A percentile compares a stretch with the other conserved stretches of the same genome.
These are phyloP conservation scores for Coelastrella sp. DNA, from an alignment of 139 green algal species.

Conservation along the genomic window DNA sequence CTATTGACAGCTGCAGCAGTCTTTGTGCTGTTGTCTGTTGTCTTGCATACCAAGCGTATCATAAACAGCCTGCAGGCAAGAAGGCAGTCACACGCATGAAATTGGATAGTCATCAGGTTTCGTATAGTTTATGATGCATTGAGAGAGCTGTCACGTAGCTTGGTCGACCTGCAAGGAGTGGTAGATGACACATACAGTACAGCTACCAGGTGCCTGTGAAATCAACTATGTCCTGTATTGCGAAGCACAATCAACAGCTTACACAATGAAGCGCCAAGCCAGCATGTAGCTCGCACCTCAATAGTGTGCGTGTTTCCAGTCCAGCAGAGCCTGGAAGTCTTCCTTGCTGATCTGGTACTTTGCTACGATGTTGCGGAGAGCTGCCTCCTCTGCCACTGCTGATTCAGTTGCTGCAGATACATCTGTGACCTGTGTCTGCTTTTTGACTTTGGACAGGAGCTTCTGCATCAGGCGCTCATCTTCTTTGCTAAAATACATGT, in stretches of 20 bases:
- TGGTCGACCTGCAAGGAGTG: too few species aligned
- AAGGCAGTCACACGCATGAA: too few species aligned
- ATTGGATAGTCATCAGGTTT: too few species aligned
- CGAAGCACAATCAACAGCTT: background rate
- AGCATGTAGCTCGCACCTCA: background rate
- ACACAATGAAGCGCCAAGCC: background rate
- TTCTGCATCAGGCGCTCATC: conserved; percentile 51
- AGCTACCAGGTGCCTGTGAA: too few species aligned
- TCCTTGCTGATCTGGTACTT: conserved; percentile 56
- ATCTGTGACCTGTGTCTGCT: conserved; percentile 51
- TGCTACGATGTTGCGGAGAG: conserved; percentile 48
- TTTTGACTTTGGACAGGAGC: conserved; percentile 56
- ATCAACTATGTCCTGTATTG: background rate
- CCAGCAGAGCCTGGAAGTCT: conserved; percentile 51
- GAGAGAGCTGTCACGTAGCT: too few species aligned
- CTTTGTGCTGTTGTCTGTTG: too few species aligned
- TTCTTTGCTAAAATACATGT: conserved; percentile 56
- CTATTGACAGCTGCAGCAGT: too few species aligned
- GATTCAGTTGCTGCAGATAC: conserved; percentile 22
- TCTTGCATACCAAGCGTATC: too few species aligned
- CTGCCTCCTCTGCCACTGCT: conserved; percentile 48
- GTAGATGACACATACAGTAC: too few species aligned
- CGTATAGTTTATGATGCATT: too few species aligned
- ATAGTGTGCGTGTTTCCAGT: conserved; percentile 53
- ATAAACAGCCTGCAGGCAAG: too few species aligned